Evolutionary conservation across 495 filamentous ascomycete genomes (phyloP).

Genomic region (Trichoderma reesei): DNA sequence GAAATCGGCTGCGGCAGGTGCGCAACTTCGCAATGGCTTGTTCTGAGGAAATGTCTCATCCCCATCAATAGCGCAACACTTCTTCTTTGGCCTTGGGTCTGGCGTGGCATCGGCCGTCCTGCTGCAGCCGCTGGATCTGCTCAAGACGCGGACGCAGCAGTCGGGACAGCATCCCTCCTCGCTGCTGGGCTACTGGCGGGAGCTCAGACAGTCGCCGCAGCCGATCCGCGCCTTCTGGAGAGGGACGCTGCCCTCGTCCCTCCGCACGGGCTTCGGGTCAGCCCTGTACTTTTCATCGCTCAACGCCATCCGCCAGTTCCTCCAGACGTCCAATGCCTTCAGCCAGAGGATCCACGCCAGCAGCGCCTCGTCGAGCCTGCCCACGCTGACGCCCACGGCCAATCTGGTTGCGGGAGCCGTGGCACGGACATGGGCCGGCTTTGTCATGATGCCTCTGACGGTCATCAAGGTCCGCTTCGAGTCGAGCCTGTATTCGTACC

Average conservation of each 20-base stretch:
- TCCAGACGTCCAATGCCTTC: constrained; percentile 42
- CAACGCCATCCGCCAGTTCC: constrained; percentile 65
- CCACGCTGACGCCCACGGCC: constrained; percentile 71
- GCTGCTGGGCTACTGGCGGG: constrained; percentile 34
- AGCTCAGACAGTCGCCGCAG: constrained; percentile 32
- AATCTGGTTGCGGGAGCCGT: constrained; percentile 80
- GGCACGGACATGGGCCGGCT: constrained; percentile 74
- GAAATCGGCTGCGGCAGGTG: constrained; percentile 2
- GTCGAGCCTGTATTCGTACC: constrained; percentile 72
- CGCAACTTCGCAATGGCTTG: neutral
- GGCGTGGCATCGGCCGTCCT: constrained; percentile 80
- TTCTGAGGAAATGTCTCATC: neutral
- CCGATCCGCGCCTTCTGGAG: constrained; percentile 63
- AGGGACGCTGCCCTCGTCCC: constrained; percentile 79
- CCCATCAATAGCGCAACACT: constrained; percentile 58
- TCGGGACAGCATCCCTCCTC: constrained; percentile 50
- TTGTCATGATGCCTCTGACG: constrained; percentile 92
- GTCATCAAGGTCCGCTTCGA: constrained; percentile 97
- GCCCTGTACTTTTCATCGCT: constrained; percentile 91
- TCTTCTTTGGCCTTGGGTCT: constrained; percentile 77
- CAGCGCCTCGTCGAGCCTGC: constrained; percentile 39
- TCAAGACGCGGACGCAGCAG: constrained; percentile 94
- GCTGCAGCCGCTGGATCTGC: constrained; percentile 89
- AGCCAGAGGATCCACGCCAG: constrained; percentile 18
- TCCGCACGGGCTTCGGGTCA: constrained; percentile 86